Evolutionary conservation across 495 filamentous ascomycete genomes (phyloP).

Genomic region (Penicillium tannophilum): DNA sequence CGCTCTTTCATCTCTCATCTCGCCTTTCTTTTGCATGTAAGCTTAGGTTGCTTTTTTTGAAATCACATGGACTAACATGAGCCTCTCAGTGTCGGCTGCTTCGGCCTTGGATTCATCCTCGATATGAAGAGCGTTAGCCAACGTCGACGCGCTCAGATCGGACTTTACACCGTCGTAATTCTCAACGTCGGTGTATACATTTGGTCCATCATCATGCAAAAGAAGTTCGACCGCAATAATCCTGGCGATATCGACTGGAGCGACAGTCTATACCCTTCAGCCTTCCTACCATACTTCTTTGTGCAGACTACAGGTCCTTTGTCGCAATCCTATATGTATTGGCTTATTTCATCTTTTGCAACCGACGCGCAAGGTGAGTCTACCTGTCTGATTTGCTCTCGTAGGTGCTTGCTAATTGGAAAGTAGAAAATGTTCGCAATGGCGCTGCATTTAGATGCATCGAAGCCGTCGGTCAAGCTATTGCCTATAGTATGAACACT

Average conservation of each 20-base stretch:
- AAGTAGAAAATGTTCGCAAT: conserved; percentile 33
- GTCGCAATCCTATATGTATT: conserved; percentile 38
- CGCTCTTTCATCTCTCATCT: conserved; percentile 34
- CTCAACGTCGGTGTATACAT: conserved; percentile 34
- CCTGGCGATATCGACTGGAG: conserved; percentile 33
- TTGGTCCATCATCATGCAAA: conserved; percentile 37
- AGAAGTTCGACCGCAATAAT: conserved; percentile 25
- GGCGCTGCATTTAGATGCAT: conserved; percentile 35
- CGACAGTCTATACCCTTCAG: conserved; percentile 25
- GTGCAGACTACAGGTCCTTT: conserved; percentile 34
- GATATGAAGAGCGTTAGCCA: conserved; percentile 35
- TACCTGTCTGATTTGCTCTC: not conserved
- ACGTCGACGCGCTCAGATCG: conserved; percentile 33
- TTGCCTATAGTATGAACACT: conserved; percentile 36
- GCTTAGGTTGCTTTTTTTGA: not conserved
- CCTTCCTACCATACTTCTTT: conserved; percentile 37
- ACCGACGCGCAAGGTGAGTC: conserved; percentile 33
- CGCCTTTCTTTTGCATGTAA: conserved; percentile 38
- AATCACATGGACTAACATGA: not conserved
- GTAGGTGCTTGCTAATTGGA: not conserved
- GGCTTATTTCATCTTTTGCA: conserved; percentile 34
- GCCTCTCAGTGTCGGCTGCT: conserved; percentile 29
- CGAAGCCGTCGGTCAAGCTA: conserved; percentile 33
- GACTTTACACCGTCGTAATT: conserved; percentile 30
- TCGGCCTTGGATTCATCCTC: conserved; percentile 35